Evolutionary conservation across 2,329 filamentous ascomycete genomes (phyloP).

Genomic region (Fusarium penzigii): DNA sequence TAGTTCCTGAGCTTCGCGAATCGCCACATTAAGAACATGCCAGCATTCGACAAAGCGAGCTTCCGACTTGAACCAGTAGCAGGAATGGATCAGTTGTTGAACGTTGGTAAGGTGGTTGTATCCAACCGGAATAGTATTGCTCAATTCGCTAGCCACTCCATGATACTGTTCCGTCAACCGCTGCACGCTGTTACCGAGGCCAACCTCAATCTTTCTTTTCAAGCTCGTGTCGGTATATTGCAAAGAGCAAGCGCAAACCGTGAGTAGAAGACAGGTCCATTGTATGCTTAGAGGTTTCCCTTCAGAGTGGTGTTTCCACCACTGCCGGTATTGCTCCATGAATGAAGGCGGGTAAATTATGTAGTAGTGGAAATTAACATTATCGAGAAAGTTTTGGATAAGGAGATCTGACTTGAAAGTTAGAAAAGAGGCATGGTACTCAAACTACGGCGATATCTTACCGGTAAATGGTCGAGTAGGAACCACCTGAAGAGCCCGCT

Average conservation of each 20-base stretch:
- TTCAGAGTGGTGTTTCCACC: constrained; percentile 35
- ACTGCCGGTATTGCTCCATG: constrained; percentile 37
- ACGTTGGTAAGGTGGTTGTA: constrained; percentile 36
- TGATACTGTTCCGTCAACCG: constrained; percentile 36
- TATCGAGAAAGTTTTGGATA: constrained; percentile 39
- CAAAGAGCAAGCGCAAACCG: constrained; percentile 39
- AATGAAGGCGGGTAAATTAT: constrained; percentile 39
- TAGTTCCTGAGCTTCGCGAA: constrained; percentile 39
- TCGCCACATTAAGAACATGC: constrained; percentile 38
- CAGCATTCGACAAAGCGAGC: constrained; percentile 39
- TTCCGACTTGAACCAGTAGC: constrained; percentile 41
- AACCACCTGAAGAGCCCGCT: constrained; percentile 34
- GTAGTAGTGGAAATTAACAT: constrained; percentile 42
- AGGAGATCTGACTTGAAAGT: constrained; percentile 33
- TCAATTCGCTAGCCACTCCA: constrained; percentile 34
- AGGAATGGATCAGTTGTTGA: constrained; percentile 39
- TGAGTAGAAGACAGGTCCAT: constrained; percentile 41
- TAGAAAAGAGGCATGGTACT: constrained; percentile 1
- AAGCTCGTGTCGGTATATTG: constrained; percentile 36
- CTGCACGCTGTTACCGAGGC: constrained; percentile 32
- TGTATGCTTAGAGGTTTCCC: constrained; percentile 35
- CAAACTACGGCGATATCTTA: constrained; percentile 16
- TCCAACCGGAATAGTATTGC: constrained; percentile 34
- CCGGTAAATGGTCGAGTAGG: constrained; percentile 38
- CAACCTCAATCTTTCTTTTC: constrained; percentile 32